phyloP scores from a whole-genome alignment of 495 filamentous ascomycete species.

The Penicillium longicatenatum region DNA sequence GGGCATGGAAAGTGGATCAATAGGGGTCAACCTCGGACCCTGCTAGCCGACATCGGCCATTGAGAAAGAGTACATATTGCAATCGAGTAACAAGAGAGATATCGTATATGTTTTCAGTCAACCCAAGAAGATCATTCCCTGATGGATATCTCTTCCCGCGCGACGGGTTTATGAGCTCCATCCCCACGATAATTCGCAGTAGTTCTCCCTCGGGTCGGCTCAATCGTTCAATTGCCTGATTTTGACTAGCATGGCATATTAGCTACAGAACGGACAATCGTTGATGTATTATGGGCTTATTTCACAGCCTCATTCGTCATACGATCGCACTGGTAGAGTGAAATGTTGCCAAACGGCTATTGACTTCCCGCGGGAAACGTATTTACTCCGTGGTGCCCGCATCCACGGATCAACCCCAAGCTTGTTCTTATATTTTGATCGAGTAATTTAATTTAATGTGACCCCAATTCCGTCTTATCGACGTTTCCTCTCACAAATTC shows the following conservation, averaged over 20 bases:
- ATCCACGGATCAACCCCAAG: neutral
- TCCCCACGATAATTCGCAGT: neutral
- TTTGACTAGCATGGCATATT: neutral
- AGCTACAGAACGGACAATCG: neutral
- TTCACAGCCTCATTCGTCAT: neutral
- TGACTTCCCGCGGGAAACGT: constrained; percentile 13
- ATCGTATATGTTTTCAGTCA: neutral
- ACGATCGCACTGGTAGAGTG: neutral
- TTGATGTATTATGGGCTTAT: neutral
- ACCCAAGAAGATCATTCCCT: neutral
- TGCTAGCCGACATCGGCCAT: constrained; percentile 4
- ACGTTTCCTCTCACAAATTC: neutral
- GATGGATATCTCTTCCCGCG: neutral
- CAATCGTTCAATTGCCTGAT: neutral
- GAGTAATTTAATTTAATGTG: constrained; percentile 9
- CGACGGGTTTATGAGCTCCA: neutral
- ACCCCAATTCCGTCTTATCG: constrained; percentile 6
- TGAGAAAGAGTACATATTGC: constrained; percentile 1
- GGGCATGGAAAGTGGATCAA: constrained; percentile 1
- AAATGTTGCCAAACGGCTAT: neutral
- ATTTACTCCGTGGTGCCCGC: no score
- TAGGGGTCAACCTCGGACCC: neutral
- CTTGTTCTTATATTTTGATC: constrained; percentile 11
- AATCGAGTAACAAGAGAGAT: constrained; percentile 6
- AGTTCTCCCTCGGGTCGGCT: neutral